Percentiles rank a stretch among this genome's conserved stretches.
These are phyloP conservation scores for Apiospora arundinis DNA, from an alignment of 2,329 filamentous ascomycete species.

Conservation along the genomic window DNA sequence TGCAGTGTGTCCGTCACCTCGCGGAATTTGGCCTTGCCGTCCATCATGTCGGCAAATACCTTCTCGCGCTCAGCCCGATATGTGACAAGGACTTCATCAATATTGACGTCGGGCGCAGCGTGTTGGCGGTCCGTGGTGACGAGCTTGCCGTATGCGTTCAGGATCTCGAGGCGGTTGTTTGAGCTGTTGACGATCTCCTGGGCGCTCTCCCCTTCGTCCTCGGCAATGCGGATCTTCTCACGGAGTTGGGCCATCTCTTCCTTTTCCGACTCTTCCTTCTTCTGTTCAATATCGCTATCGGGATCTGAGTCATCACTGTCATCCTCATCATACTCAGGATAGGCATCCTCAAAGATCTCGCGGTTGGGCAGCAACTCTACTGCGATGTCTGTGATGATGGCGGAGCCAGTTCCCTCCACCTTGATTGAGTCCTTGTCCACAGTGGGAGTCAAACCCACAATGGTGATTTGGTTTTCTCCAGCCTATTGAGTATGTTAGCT, in stretches of 20 bases:
- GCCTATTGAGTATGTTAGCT: slow-evolving; percentile 41
- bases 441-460: slow-evolving; percentile 59
- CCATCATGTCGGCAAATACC: slow-evolving; percentile 48
- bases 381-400: slow-evolving; percentile 67
- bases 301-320: slow-evolving; percentile 33
- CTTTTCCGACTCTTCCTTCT: slow-evolving; percentile 33
- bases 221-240: slow-evolving; percentile 39
- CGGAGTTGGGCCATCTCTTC: slow-evolving; percentile 40
- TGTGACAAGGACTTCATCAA: slow-evolving; percentile 39
- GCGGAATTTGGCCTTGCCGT: slow-evolving; percentile 40
- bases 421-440: slow-evolving; percentile 64
- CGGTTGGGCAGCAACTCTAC: slow-evolving; percentile 63
- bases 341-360: slow-evolving; percentile 60
- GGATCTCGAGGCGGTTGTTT: slow-evolving; percentile 46
- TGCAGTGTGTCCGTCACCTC: slow-evolving; percentile 39
- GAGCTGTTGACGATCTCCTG: slow-evolving; percentile 43
- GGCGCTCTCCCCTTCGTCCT: slow-evolving; percentile 38
- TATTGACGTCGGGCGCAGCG: slow-evolving; percentile 34
- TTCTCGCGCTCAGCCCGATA: slow-evolving; percentile 52
- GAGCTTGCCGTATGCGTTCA: slow-evolving; percentile 48
- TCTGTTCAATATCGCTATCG: slow-evolving; percentile 34
- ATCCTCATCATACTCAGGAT: slow-evolving; percentile 53
- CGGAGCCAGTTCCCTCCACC: slow-evolving; percentile 63
- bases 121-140: slow-evolving; percentile 41
- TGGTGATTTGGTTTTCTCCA: slow-evolving; percentile 63